Evolutionary conservation across 2,329 filamentous ascomycete genomes (phyloP), one percentile per base, ranked within the genome.

Genomic region (Microdochium bolleyi): DNA sequence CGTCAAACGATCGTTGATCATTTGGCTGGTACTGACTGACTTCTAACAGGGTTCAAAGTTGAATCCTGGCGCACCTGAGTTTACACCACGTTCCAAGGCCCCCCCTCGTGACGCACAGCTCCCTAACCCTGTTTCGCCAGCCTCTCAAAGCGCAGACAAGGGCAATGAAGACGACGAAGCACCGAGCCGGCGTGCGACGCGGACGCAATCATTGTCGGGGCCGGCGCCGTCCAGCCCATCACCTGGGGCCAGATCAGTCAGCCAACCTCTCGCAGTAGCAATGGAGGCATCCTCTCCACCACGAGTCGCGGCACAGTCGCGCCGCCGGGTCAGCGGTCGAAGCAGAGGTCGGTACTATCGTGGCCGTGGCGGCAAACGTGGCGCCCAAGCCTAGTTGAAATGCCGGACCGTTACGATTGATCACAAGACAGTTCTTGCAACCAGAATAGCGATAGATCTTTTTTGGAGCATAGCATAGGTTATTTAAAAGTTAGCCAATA

Each of bases 21-120:
- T 63, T 67, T 69, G 67, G 69, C 66, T 68, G 68, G 72, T 68
- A 69, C 71, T 74, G 66, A 75, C 66, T 63, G 67, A 62, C 66
- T 59, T 54, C 49, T 54, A 61, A 67, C 66, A 81, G 77, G 74
- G 69, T 65, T 76, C 71, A 55, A 78, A 70, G 61, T 67, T 82
- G 59, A 82, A 83, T 64, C 79, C 79, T 30, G 69, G 73, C 58
- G 79, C 79, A 25, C 73, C 76, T 48, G 73, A 75, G 51, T 83
- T 83, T 55, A 82, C 77, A 1, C 79, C 79, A 49, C 72, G 72
- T 51, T 65, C 68, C 16, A 46, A 58, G 25, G 57, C 61, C 53
- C 54, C 60, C 32, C 56, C 56, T 21, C 21, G 41, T 46, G 41
- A 46, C 16, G 7, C 19, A 24, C 41, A 19, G 19, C 13, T 5